Percentiles rank a stretch among this genome's conserved stretches.
Evolutionary conservation across 176 grass and related monocot genomes (phyloP).

Genomic region (Ampelocalamus luodianensis): DNA sequence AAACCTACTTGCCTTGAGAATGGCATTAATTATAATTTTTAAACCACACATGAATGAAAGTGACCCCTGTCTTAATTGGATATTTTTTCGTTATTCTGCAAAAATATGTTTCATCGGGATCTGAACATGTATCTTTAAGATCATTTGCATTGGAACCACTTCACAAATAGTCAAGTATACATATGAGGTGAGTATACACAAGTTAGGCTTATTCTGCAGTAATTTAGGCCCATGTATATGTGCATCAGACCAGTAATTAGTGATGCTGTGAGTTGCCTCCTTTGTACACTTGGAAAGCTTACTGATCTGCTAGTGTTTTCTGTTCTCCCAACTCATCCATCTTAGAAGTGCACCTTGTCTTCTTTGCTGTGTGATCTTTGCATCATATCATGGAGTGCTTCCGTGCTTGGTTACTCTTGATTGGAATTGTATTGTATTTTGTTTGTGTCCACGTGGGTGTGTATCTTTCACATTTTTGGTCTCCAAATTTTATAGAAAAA

Average conservation of each 20-base stretch:
- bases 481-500: constrained; percentile 9
- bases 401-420: background rate
- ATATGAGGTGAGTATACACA: background rate
- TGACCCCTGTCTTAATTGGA: background rate
- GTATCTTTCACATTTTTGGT: constrained; percentile 1
- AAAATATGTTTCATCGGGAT: background rate
- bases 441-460: constrained; percentile 9
- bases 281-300: background rate
- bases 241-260: background rate
- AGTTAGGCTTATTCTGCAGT: background rate
- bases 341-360: background rate
- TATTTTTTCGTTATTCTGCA: background rate
- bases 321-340: constrained; percentile 23
- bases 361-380: background rate
- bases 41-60: background rate
- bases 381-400: constrained; percentile 23
- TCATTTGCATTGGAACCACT: background rate
- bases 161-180: background rate
- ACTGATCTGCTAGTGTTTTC: background rate
- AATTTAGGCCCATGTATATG: background rate
- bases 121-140: background rate
- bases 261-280: background rate
- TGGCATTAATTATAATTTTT: background rate
- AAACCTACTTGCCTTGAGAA: background rate
- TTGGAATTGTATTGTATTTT: constrained; percentile 3